Evolutionary conservation across 331 rosid genomes (phyloP).

Genomic region (Malus hybrid): DNA sequence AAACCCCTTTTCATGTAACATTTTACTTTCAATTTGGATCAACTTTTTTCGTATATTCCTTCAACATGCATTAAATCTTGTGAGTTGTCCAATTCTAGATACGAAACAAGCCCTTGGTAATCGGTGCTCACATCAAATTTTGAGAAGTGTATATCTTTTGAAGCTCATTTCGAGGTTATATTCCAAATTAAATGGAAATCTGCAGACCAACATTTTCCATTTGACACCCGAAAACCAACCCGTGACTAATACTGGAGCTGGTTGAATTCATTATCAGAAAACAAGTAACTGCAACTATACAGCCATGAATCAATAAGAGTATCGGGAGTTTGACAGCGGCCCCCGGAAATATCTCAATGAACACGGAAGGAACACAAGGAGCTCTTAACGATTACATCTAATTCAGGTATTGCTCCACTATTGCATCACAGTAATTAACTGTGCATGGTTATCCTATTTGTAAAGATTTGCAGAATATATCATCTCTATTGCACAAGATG

Average conservation of each 20-base stretch:
- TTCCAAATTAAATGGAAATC: neutral
- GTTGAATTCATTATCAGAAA: neutral
- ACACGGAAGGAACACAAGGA: neutral
- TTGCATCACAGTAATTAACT: neutral
- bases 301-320: neutral
- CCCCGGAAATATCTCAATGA: neutral
- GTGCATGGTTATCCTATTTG: neutral
- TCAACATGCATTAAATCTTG: too few species aligned
- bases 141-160: neutral
- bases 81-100: too few species aligned
- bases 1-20: too few species aligned
- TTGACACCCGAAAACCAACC: neutral
- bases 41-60: too few species aligned
- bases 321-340: neutral
- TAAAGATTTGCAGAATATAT: neutral
- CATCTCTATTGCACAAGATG: neutral
- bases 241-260: neutral
- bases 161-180: neutral
- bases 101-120: too few species aligned
- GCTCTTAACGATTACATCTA: neutral
- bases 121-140: too few species aligned
- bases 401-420: neutral
- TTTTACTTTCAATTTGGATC: too few species aligned
- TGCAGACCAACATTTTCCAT: neutral
- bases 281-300: neutral